Evolutionary conservation across 306 rosid genomes (phyloP), one percentile per base, ranked within the genome.

Genomic region (Sindora glabra): DNA sequence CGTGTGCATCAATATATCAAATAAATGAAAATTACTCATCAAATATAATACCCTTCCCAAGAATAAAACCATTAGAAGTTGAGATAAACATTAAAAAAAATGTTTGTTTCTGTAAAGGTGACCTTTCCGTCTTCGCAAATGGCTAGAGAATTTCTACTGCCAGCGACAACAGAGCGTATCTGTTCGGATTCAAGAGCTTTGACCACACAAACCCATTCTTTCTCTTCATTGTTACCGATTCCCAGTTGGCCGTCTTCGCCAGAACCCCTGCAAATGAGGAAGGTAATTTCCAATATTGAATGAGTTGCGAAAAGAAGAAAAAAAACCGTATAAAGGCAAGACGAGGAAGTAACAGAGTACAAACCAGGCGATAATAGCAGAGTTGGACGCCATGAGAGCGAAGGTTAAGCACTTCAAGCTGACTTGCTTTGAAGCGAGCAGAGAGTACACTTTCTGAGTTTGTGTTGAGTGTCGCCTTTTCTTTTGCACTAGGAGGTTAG

Each of bases 171-270:
- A 3, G 94, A 86, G 60, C 91, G 83, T 5, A 89, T 67, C 0
- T 57, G 74, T 1, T 39, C 73, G 9, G 82, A 68, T 8, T 74
- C 67, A 1, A 89, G 81, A 27, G 95, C 63, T 77, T 81, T 26
- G 64, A 89, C 68, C 18, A 55, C 65, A 72, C 81, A 86, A 3
- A 79, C 94, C 72, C 80, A 60, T 23, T 86, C 99, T 37, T 54
- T 86, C 23, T 94, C 99, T 29, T 89, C 97, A 67, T 86, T 71
- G 62, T 51, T 77, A 1, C 97, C 99, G 16, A 89, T 62, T 62
- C 99, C 99, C 24, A 94, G 52, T 66, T 89, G 99, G 0, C 99
- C 97, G 38, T 94, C 99, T 83, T 94, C 97, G 4, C 99, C 99
- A 0, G 99, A 86, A 18, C 99, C 99, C 97, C 99, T 90, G 84